Percentiles rank a stretch among this genome's conserved stretches.
phyloP scores from a whole-genome alignment of 345 rosid species.

The Boechera retrofracta region DNA sequence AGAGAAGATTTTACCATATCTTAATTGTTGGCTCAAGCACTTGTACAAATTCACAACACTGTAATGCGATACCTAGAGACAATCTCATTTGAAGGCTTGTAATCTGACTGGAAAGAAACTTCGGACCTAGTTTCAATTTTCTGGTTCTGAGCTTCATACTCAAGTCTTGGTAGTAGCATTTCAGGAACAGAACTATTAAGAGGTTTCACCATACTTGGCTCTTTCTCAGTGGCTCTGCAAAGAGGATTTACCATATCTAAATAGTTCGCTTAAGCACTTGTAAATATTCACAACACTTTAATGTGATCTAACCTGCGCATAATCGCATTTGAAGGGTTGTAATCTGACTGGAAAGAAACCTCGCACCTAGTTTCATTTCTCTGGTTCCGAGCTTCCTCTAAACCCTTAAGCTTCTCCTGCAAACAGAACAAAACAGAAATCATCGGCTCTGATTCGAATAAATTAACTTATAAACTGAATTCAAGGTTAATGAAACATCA shows the following conservation, averaged over 20 bases:
- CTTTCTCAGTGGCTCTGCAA: constrained; percentile 54
- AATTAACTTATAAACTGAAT: constrained; percentile 16
- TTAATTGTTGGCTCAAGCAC: constrained; percentile 9
- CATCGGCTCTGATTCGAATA: constrained; percentile 16
- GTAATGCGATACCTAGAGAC: constrained; percentile 52
- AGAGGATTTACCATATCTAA: constrained; percentile 24
- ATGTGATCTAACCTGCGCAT: constrained; percentile 54
- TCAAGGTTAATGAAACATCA: constrained; percentile 12
- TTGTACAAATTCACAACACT: constrained; percentile 3
- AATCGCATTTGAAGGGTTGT: constrained; percentile 43
- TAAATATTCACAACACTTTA: background rate
- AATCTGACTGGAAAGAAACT: background rate
- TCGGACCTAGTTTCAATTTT: background rate
- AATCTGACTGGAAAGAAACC: constrained; percentile 55
- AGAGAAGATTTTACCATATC: constrained; percentile 33
- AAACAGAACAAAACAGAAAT: constrained; percentile 33
- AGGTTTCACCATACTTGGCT: constrained; percentile 39
- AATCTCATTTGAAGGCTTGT: constrained; percentile 11
- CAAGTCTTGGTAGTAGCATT: constrained; percentile 45
- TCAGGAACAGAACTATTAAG: constrained; percentile 6
- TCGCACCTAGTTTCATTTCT: constrained; percentile 52
- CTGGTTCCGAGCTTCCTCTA: constrained; percentile 45
- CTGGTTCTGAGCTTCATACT: constrained; percentile 30
- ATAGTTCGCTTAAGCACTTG: constrained; percentile 15
- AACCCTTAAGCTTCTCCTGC: constrained; percentile 56